Percentiles rank a stretch among this genome's conserved stretches.
Conservation (phyloP, 371 early-diverging fungal genomes). For the Lichtheimia ornata region DNA sequence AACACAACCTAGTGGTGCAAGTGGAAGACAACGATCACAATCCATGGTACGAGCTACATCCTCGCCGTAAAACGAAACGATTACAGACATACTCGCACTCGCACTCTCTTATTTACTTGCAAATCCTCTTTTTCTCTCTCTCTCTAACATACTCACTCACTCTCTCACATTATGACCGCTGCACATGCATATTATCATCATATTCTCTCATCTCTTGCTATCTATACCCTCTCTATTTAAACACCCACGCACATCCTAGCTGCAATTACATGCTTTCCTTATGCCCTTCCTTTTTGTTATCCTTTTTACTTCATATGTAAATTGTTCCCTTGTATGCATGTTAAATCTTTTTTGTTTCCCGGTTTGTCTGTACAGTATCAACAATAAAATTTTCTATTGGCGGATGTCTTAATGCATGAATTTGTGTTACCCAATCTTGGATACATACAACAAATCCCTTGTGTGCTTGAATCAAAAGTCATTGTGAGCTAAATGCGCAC, state of each 20-base stretch:
- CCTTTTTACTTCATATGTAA: not conserved
- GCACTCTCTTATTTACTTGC: not conserved
- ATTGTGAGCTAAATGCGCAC: no score
- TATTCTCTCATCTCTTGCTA: not conserved
- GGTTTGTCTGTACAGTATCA: no score
- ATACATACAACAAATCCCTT: no score
- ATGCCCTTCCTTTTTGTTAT: conserved; percentile 1
- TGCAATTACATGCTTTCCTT: not conserved
- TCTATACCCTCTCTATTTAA: not conserved
- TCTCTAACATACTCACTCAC: no score
- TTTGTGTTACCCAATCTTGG: no score
- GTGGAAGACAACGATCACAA: conserved; percentile 5
- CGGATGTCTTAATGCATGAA: no score
- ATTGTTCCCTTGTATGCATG: no score
- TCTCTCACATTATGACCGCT: not conserved
- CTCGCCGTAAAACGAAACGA: conserved; percentile 10
- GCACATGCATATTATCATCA: not conserved
- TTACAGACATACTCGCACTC: not conserved
- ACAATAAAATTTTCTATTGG: no score
- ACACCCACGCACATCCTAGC: no score
- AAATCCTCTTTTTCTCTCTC: not conserved
- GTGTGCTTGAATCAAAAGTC: no score
- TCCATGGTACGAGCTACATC: conserved; percentile 15
- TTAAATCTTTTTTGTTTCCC: no score
- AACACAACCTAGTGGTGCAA: conserved; percentile 2